Evolutionary conservation across 2,329 filamentous ascomycete species (phyloP).

Genomic region (Periconia sp.): DNA sequence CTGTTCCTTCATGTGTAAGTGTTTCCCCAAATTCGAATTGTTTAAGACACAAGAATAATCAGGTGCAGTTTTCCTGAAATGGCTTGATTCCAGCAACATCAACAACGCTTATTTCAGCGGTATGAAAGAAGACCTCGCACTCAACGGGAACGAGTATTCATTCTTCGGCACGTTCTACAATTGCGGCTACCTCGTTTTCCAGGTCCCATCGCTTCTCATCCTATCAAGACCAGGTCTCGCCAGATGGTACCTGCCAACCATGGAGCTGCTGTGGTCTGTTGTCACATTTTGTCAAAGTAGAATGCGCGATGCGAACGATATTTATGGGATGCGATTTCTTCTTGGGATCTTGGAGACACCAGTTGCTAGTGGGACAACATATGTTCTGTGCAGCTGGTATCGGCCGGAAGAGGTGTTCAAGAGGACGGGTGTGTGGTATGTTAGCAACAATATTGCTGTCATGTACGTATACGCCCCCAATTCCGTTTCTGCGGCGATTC

Average conservation of each 20-base stretch:
- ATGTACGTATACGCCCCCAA: constrained; percentile 36
- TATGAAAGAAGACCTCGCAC: constrained; percentile 33
- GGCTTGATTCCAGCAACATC: constrained; percentile 41
- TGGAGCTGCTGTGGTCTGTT: constrained; percentile 46
- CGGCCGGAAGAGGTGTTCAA: constrained; percentile 53
- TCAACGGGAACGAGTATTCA: constrained; percentile 61
- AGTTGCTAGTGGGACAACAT: constrained; percentile 40
- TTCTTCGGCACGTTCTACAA: constrained; percentile 50
- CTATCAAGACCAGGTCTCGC: constrained; percentile 42
- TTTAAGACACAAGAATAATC: not conserved
- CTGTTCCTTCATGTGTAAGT: constrained; percentile 43
- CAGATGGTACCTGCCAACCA: constrained; percentile 40
- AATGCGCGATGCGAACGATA: constrained; percentile 41
- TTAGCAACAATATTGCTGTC: constrained; percentile 55
- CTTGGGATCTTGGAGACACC: constrained; percentile 41
- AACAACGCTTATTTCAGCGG: constrained; percentile 50
- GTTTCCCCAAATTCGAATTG: not conserved
- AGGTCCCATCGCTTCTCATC: constrained; percentile 41
- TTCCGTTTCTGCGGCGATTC: not conserved
- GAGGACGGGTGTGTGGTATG: constrained; percentile 57
- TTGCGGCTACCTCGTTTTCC: constrained; percentile 44
- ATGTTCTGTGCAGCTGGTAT: constrained; percentile 46
- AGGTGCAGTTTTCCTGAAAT: constrained; percentile 39
- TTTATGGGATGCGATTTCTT: constrained; percentile 45
- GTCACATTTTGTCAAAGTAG: constrained; percentile 44